phyloP scores from a whole-genome alignment of 805 yeast genomes.

The Lachancea mirantina region DNA sequence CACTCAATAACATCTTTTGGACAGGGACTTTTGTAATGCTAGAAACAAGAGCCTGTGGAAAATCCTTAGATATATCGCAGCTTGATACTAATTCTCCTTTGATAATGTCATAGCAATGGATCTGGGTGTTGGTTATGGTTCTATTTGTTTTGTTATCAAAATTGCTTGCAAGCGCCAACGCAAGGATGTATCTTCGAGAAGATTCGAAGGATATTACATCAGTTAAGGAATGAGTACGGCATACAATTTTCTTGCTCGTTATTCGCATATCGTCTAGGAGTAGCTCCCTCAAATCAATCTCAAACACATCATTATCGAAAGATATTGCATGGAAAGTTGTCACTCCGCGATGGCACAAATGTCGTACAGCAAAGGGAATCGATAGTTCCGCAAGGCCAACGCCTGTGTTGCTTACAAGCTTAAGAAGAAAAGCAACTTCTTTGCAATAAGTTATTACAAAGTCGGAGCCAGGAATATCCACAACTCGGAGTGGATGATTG shows the following conservation, averaged over 20 bases:
- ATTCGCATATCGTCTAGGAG: neutral
- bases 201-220: conserved; percentile 13
- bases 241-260: conserved; percentile 1
- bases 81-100: conserved; percentile 5
- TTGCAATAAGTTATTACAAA: conserved; percentile 1
- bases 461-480: conserved; percentile 3
- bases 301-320: conserved; percentile 1
- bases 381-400: conserved; percentile 2
- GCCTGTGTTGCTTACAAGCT: neutral
- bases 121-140: conserved; percentile 4
- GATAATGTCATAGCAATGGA: conserved; percentile 15
- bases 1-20: conserved; percentile 3
- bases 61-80: conserved; percentile 12
- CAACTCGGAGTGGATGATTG: conserved; percentile 2
- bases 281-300: neutral
- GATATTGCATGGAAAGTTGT: neutral
- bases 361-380: conserved; percentile 1
- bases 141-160: conserved; percentile 7
- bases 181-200: conserved; percentile 14
- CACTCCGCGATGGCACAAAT: neutral
- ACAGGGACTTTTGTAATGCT: conserved; percentile 17
- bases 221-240: conserved; percentile 8
- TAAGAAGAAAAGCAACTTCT: conserved; percentile 2
- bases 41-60: conserved; percentile 18
- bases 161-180: conserved; percentile 10